Conservation (phyloP, 441 rosid species). For the Geranium incanum region DNA sequence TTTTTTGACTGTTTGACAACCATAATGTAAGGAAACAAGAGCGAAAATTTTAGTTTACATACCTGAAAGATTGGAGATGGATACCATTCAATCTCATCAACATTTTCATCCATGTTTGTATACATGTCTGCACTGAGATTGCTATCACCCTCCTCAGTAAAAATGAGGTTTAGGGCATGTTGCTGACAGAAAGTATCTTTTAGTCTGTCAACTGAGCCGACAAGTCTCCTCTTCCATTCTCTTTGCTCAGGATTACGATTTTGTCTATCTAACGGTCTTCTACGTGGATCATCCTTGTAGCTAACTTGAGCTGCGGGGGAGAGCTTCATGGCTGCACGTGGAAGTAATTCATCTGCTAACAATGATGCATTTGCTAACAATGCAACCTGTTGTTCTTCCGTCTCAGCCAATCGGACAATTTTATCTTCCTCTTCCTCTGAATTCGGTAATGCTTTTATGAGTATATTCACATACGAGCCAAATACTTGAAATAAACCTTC, state of each 20-base stretch:
- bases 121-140: slow-evolving; percentile 88
- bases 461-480: slow-evolving; percentile 77
- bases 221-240: slow-evolving; percentile 95
- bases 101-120: slow-evolving; percentile 68
- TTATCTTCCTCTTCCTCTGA: slow-evolving; percentile 85
- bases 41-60: too few species aligned
- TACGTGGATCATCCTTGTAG: slow-evolving; percentile 56
- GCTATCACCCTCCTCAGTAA: slow-evolving; percentile 95
- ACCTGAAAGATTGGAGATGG: slow-evolving; percentile 97
- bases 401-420: slow-evolving; percentile 89
- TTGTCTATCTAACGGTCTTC: slow-evolving; percentile 78
- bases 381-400: slow-evolving; percentile 91
- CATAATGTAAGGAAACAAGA: not conserved
- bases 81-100: slow-evolving; percentile 65
- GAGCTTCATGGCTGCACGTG: slow-evolving; percentile 96
- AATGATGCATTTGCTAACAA: slow-evolving; percentile 94
- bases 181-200: slow-evolving; percentile 89
- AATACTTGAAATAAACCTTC: slow-evolving; percentile 94
- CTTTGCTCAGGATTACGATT: slow-evolving; percentile 97
- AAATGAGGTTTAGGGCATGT: slow-evolving; percentile 96
- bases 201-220: slow-evolving; percentile 72
- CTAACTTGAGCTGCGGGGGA: slow-evolving; percentile 53
- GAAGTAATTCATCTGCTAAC: slow-evolving; percentile 92
- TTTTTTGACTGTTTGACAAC: not conserved
- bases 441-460: slow-evolving; percentile 88